Conservation (phyloP, 371 early-diverging fungal species). For the Mortierella sp. region DNA sequence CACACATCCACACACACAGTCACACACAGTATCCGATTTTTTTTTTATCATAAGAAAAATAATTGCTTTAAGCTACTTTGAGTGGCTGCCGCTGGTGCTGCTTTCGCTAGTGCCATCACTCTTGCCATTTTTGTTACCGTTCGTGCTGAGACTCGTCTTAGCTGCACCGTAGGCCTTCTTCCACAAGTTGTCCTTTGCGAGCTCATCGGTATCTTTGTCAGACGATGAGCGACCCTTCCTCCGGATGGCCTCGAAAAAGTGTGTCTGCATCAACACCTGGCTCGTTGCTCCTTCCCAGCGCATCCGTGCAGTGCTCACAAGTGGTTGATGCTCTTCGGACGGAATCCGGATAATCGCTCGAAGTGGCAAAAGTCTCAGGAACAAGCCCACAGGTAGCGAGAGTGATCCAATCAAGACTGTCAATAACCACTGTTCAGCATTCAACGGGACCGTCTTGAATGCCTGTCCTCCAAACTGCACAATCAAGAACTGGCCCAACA, state of each 20-base stretch:
- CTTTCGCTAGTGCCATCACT: neutral
- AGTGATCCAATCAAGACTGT: conserved; percentile 78
- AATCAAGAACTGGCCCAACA: conserved; percentile 83
- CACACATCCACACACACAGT: no score
- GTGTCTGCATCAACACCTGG: conserved; percentile 59
- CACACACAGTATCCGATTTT: no score
- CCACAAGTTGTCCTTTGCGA: conserved; percentile 14
- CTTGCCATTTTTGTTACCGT: neutral
- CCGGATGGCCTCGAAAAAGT: conserved; percentile 63
- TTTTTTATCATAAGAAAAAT: neutral
- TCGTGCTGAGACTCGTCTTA: conserved; percentile 1
- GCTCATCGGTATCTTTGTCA: neutral
- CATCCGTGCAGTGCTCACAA: conserved; percentile 64
- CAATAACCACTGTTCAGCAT: conserved; percentile 82
- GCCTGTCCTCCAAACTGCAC: conserved; percentile 91
- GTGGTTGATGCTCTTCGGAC: conserved; percentile 62
- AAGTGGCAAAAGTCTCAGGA: conserved; percentile 79
- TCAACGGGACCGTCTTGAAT: conserved; percentile 83
- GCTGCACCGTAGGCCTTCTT: conserved; percentile 27
- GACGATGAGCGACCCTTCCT: conserved; percentile 18
- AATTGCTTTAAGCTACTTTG: neutral
- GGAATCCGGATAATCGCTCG: conserved; percentile 18
- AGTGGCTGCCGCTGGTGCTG: neutral
- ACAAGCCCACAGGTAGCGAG: conserved; percentile 88
- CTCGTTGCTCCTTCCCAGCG: conserved; percentile 69